Percentiles rank a stretch among this genome's conserved stretches.
phyloP scores from a whole-genome alignment of 108 stramenopile species.

The Nannochloropsis salina region DNA sequence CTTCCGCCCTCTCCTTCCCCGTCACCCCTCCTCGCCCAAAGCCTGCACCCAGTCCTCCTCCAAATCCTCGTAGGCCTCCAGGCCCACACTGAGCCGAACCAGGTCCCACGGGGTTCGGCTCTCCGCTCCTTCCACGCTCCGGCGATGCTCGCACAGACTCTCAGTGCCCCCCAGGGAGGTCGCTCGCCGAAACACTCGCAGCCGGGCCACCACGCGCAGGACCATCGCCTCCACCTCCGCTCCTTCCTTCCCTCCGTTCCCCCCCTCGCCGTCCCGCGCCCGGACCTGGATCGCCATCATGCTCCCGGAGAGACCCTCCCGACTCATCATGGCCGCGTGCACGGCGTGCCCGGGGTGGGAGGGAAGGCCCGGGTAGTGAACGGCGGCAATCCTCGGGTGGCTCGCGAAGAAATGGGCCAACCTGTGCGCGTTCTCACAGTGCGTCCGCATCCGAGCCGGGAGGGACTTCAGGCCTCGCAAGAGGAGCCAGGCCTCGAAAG shows the following conservation, averaged over 20 bases:
- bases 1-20: background rate
- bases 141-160: background rate
- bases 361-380: background rate
- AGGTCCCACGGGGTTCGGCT: background rate
- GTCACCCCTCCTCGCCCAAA: background rate
- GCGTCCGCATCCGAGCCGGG: conserved; percentile 64
- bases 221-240: background rate
- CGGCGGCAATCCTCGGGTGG: conserved; percentile 35
- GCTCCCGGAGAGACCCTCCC: background rate
- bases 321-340: background rate
- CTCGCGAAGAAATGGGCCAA: conserved; percentile 59
- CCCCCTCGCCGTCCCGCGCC: background rate
- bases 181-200: background rate
- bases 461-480: conserved; percentile 75
- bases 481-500: conserved; percentile 71
- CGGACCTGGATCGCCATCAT: background rate
- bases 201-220: background rate
- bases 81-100: background rate
- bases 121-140: background rate
- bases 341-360: background rate
- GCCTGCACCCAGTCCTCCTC: conserved; percentile 2
- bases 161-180: background rate
- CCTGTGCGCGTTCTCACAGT: conserved; percentile 60
- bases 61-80: conserved; percentile 1
- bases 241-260: background rate